Percentiles rank a stretch among this genome's conserved stretches.
These are phyloP conservation scores for Silene latifolia DNA, from an alignment of 148 eudicot genomes.

Conservation along the genomic window DNA sequence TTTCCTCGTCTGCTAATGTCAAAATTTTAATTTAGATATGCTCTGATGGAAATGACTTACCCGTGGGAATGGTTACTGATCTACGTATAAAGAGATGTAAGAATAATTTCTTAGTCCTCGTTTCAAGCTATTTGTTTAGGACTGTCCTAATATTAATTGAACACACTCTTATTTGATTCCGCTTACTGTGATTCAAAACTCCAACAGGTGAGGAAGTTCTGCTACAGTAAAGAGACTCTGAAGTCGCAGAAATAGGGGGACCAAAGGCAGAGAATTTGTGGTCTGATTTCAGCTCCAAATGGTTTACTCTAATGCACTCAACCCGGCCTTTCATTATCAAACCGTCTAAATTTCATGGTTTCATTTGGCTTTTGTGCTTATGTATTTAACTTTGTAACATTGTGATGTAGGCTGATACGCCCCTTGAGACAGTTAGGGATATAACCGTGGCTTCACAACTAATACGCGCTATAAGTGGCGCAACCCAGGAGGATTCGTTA, in stretches of 20 bases:
- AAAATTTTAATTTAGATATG: conserved; percentile 40
- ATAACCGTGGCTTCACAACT: too few species aligned
- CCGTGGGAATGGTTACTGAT: conserved; percentile 74
- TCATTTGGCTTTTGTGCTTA: too few species aligned
- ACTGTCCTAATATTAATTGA: too few species aligned
- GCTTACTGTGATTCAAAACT: neutral
- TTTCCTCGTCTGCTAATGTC: neutral
- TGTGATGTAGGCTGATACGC: too few species aligned
- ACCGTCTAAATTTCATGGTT: too few species aligned
- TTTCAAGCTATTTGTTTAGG: too few species aligned
- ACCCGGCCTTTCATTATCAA: conserved; percentile 66
- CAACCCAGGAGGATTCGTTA: too few species aligned
- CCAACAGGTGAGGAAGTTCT: conserved; percentile 58
- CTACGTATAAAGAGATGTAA: conserved; percentile 67
- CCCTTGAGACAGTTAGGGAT: too few species aligned
- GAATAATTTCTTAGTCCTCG: neutral
- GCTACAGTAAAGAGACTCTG: conserved; percentile 35
- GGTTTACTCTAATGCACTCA: conserved; percentile 71
- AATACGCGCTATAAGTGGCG: too few species aligned
- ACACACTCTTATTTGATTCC: too few species aligned
- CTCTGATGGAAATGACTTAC: conserved; percentile 82
- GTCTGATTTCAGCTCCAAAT: conserved; percentile 78
- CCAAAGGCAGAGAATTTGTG: conserved; percentile 53
- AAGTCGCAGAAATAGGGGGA: conserved; percentile 38
- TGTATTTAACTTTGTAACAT: too few species aligned